Base-by-base conservation (phyloP, 139 green algal species). In the Chlorella ohadii region DNA sequence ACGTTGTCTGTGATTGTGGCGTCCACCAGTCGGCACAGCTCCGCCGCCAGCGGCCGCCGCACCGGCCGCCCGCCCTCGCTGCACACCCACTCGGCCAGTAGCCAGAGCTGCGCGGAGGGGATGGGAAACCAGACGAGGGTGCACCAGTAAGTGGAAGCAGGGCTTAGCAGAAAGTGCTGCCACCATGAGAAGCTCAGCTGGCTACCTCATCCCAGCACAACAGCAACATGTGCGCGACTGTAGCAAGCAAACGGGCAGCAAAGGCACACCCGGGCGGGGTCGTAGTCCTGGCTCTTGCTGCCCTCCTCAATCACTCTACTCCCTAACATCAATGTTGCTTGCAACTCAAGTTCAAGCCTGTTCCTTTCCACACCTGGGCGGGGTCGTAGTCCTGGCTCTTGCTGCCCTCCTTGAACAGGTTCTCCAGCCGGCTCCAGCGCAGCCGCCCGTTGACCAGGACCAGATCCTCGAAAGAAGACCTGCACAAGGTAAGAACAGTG, bases 341-440 rank as follows among this genome's bases (percentile, higher is more conserved):
- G n/a, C n/a, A n/a, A n/a, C n/a, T n/a, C n/a, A n/a, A n/a, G n/a
- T n/a, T n/a, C n/a, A n/a, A n/a, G n/a, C n/a, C n/a, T n/a, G n/a
- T n/a, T n/a, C n/a, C n/a, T n/a, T n/a, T 9, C 25, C 57, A 2
- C 36, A 82, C 76, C 76, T 82, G 76, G 1, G 76, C 79, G 9
- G 91, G 73, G 81, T 98, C 92, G 85, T 94, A 98, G 88, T 94
- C 93, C 6, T 85, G 77, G 80, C 88, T 95, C 90, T 97, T 96
- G 82, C 78, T 87, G 64, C 93, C 93, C 88, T 98, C 92, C 12
- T 89, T 82, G 78, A 98, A 73, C 79, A 99, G 88, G 88, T 96
- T 97, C 89, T 98, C 94, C 34, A 99, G 74, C 25, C 95, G 87
- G 67, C 89, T 92, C 96, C 95, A 98, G 31, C 87, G 83, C 56